Conservation (phyloP, 2,329 filamentous ascomycete genomes). For the Arthrocladium fulminans region DNA sequence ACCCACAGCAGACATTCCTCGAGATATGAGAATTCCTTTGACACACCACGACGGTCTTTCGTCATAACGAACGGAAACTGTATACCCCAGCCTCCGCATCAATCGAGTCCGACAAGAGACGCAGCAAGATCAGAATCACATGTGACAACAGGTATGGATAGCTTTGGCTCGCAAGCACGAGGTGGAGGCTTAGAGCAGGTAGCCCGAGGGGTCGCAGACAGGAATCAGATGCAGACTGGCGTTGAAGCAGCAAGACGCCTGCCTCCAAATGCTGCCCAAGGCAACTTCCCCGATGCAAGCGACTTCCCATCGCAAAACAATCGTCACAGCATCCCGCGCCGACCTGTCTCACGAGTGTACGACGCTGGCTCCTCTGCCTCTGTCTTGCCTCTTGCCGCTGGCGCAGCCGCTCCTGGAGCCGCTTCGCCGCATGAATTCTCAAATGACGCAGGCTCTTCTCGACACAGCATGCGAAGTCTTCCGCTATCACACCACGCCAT, state of each 20-base stretch:
- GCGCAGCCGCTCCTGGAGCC: constrained; percentile 20
- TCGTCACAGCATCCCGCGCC: constrained; percentile 2
- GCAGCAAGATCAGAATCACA: constrained; percentile 15
- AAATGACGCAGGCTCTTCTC: constrained; percentile 19
- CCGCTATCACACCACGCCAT: constrained; percentile 35
- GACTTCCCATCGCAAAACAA: constrained; percentile 7
- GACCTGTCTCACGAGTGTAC: constrained; percentile 13
- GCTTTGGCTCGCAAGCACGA: constrained; percentile 10
- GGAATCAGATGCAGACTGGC: constrained; percentile 12
- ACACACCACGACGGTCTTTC: neutral
- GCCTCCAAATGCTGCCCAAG: constrained; percentile 12
- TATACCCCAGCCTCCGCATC: constrained; percentile 25
- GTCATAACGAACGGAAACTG: constrained; percentile 13
- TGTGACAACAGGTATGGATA: constrained; percentile 16
- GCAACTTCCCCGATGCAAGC: constrained; percentile 5
- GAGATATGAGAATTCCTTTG: constrained; percentile 9
- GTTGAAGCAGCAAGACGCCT: constrained; percentile 6
- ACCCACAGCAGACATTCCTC: constrained; percentile 13
- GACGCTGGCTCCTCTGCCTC: constrained; percentile 18
- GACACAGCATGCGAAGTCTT: constrained; percentile 43
- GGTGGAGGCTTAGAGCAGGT: constrained; percentile 11
- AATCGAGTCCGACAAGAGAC: constrained; percentile 23
- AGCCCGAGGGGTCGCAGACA: constrained; percentile 12
- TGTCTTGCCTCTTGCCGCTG: constrained; percentile 19
- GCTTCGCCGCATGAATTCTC: constrained; percentile 24